A percentile compares a stretch with the other conserved stretches of the same genome.
Evolutionary conservation across 2,329 filamentous ascomycete species (phyloP).

Genomic region (Paraphoma sp.): DNA sequence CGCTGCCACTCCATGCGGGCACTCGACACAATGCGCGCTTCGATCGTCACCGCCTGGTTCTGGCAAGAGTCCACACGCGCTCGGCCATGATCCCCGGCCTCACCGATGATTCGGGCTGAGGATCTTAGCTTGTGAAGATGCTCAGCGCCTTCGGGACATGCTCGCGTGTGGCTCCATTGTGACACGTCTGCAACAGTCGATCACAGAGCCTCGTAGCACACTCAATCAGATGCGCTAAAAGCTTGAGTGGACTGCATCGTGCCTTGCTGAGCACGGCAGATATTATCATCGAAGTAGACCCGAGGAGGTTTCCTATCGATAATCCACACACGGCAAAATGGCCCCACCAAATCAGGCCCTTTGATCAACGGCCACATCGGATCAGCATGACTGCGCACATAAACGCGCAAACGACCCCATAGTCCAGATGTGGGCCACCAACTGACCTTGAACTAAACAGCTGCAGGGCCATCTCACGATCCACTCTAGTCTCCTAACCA

Average conservation of each 20-base stretch:
- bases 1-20: background rate
- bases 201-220: background rate
- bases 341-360: background rate
- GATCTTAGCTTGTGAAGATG: background rate
- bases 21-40: background rate
- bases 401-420: too few relatives aligned
- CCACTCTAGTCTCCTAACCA: background rate
- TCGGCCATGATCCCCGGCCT: background rate
- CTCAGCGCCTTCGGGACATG: background rate
- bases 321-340: too few relatives aligned
- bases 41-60: background rate
- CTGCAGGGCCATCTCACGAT: background rate
- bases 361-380: background rate
- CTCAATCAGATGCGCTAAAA: background rate
- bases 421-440: background rate
- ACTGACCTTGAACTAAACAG: background rate
- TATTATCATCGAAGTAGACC: too few relatives aligned
- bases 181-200: background rate
- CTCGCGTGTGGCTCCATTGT: background rate
- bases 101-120: background rate
- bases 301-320: too few relatives aligned
- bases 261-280: too few relatives aligned
- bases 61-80: background rate
- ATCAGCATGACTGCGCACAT: background rate
- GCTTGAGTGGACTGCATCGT: background rate